Evolutionary conservation across 1,284 basidiomycete species (phyloP).

Genomic region (Sutorius eximius): DNA sequence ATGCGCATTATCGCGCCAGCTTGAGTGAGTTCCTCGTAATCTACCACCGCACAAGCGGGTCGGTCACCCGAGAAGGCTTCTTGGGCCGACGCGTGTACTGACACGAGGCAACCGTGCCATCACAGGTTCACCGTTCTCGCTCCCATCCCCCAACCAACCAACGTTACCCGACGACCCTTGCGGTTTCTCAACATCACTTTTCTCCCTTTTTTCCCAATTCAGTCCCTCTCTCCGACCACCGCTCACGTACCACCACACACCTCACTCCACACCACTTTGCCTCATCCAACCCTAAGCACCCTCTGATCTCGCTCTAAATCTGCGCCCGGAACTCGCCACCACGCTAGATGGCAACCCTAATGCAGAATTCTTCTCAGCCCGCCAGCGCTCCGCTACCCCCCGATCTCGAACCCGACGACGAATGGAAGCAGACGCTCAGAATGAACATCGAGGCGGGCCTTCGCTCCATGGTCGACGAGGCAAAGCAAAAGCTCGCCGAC

Average conservation of each 20-base stretch:
- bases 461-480: slow-evolving; percentile 47
- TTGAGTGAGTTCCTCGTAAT: slow-evolving; percentile 7
- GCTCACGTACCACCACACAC: not conserved
- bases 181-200: slow-evolving; percentile 1
- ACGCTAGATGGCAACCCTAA: slow-evolving; percentile 37
- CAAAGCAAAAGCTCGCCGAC: slow-evolving; percentile 42
- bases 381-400: slow-evolving; percentile 20
- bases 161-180: slow-evolving; percentile 14
- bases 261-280: not conserved
- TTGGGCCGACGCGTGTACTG: slow-evolving; percentile 34
- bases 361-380: slow-evolving; percentile 22
- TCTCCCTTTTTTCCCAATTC: not conserved
- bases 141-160: slow-evolving; percentile 9
- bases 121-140: slow-evolving; percentile 24
- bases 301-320: slow-evolving; percentile 11
- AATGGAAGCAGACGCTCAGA: slow-evolving; percentile 49
- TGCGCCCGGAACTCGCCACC: slow-evolving; percentile 5
- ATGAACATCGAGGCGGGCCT: slow-evolving; percentile 46
- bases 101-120: slow-evolving; percentile 42
- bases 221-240: slow-evolving; percentile 1
- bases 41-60: not conserved
- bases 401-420: slow-evolving; percentile 52
- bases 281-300: not conserved
- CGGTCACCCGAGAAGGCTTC: slow-evolving; percentile 12
- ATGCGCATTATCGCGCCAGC: slow-evolving; percentile 2